phyloP scores from a whole-genome alignment of 2,329 filamentous ascomycete genomes.

The Gaeumannomyces tritici region DNA sequence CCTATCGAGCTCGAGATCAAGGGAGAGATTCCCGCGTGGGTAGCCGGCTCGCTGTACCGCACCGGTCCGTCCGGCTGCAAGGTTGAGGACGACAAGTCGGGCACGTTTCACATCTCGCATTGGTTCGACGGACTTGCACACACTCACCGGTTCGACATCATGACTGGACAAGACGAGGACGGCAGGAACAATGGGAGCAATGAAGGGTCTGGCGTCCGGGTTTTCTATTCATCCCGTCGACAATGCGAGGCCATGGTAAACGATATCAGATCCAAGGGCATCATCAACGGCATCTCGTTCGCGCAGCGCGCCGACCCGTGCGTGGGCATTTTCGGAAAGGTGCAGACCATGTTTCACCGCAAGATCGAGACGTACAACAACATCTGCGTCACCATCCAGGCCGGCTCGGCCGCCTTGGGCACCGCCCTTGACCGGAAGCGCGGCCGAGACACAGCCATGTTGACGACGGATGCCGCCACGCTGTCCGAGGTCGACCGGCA shows the following conservation, averaged over 20 bases:
- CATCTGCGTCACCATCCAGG: constrained; percentile 54
- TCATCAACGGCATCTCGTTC: constrained; percentile 50
- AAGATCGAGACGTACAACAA: constrained; percentile 29
- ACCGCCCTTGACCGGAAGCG: neutral
- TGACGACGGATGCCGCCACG: neutral
- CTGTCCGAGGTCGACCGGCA: constrained; percentile 50
- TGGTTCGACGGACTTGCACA: constrained; percentile 77
- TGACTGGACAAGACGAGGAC: constrained; percentile 16
- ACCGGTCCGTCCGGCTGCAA: constrained; percentile 47
- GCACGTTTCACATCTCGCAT: constrained; percentile 55
- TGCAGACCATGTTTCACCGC: constrained; percentile 17
- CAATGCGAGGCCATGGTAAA: constrained; percentile 56
- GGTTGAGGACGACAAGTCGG: constrained; percentile 41
- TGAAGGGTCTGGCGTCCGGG: constrained; percentile 21
- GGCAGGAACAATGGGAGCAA: constrained; percentile 13
- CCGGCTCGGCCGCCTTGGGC: constrained; percentile 28
- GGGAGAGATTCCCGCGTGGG: constrained; percentile 61
- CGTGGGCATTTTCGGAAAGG: constrained; percentile 61
- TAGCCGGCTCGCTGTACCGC: constrained; percentile 62
- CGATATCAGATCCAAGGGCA: constrained; percentile 49
- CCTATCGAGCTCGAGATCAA: constrained; percentile 54
- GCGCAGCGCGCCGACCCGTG: constrained; percentile 67
- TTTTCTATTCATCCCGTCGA: constrained; percentile 63
- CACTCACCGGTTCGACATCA: constrained; percentile 63
- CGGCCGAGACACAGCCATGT: neutral